Evolutionary conservation across 208 protist species (phyloP).

Genomic region (Leishmania lainsoni): DNA sequence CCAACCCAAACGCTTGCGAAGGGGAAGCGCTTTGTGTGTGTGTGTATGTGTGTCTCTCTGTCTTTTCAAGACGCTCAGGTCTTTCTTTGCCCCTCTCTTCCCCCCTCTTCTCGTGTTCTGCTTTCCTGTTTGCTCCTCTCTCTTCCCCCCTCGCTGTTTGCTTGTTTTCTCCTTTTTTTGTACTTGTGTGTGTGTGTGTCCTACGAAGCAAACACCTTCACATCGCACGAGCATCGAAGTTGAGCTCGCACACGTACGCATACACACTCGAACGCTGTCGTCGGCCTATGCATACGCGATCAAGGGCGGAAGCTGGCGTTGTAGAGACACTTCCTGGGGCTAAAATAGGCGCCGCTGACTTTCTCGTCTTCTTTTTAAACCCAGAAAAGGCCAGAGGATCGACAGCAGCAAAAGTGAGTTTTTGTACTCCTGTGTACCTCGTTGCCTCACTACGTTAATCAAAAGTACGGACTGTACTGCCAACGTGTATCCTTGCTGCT

Average conservation of each 20-base stretch:
- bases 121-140: not conserved
- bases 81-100: not conserved
- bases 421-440: not conserved
- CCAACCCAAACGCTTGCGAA: not conserved
- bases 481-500: slow-evolving; percentile 1
- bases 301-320: not conserved
- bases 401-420: not conserved
- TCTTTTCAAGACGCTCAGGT: not conserved
- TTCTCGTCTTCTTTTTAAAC: not conserved
- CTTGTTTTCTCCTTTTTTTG: not conserved
- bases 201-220: not conserved
- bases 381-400: not conserved
- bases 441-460: not conserved
- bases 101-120: not conserved
- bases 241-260: not conserved
- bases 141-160: not conserved
- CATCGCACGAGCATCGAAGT: not conserved
- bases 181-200: not conserved
- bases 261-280: not conserved
- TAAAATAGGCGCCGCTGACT: not conserved
- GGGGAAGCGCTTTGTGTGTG: slow-evolving; percentile 1
- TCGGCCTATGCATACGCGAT: not conserved
- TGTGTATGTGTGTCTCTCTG: not conserved
- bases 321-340: not conserved
- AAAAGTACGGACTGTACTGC: not conserved